Base-by-base conservation (phyloP, 2,329 filamentous ascomycete genomes). In the Sphaerostilbella broomeana region DNA sequence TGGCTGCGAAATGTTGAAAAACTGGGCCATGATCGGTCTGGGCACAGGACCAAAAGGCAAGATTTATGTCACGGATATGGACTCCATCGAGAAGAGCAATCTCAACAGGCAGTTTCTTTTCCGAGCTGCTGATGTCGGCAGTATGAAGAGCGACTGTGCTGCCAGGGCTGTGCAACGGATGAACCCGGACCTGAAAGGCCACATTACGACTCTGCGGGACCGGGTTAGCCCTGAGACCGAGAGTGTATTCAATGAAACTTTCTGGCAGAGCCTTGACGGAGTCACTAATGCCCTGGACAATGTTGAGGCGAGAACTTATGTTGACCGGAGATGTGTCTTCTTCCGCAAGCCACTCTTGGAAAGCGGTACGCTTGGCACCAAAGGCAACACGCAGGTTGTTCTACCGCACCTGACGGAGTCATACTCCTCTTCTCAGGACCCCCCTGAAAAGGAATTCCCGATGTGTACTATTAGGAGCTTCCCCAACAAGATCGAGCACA, bases 11-110 rank as follows among this genome's bases (percentile, higher is more conserved):
- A 98, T 97, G 84, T 70, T 98, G 51, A 98, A 98, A 77, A 97
- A 97, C 64, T 98, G 92, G 89, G 90, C 94, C 24, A 94, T 98
- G 89, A 94, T 97, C 61, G 92, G 92, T 50, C 72, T 98, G 20
- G 90, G 84, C 30, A 86, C 85, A 31, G 92, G 92, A 4, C 86
- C 87, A 3, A 77, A 88, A 34, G 92, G 92, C 54, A 84, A 84
- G 62, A 94, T 98, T 55, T 86, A 71, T 43, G 85, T 98, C 35
- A 97, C 94, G 11, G 92, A 98, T 60, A 97, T 95, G 80, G 92
- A 98, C 58, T 89, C 89, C 39, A 98, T 98, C 52, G 92, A 98
- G 68, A 95, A 90, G 77, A 97, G 90, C 69, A 98, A 98, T 60
- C 72, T 98, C 37, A 98, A 98, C 70, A 78, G 92, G 29, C 92